Evolutionary conservation across 2,329 filamentous ascomycete species (phyloP).

Genomic region (Ophiostoma ips): DNA sequence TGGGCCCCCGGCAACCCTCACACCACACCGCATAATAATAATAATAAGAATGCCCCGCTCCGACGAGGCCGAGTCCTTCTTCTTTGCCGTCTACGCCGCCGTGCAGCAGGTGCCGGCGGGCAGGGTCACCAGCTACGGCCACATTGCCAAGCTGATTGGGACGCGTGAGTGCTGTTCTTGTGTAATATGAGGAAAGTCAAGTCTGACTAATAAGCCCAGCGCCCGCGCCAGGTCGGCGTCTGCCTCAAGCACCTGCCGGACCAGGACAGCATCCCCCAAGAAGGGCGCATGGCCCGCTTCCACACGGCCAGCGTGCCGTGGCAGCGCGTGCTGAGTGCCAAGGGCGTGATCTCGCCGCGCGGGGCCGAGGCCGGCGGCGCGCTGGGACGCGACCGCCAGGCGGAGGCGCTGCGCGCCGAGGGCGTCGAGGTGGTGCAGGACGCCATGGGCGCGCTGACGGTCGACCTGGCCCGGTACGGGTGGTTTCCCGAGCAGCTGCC

Average conservation of each 20-base stretch:
- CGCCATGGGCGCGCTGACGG: conserved; percentile 36
- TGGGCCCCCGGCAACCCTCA: too few species aligned
- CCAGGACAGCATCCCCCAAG: conserved; percentile 22
- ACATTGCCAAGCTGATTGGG: conserved; percentile 59
- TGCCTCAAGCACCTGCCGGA: conserved; percentile 68
- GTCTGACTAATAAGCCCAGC: conserved; percentile 37
- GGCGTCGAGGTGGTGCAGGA: conserved; percentile 36
- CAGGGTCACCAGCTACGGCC: conserved; percentile 76
- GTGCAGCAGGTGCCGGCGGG: conserved; percentile 75
- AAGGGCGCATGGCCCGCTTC: conserved; percentile 38
- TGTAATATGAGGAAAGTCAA: conserved; percentile 17
- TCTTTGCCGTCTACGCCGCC: conserved; percentile 63
- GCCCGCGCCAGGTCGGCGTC: conserved; percentile 73
- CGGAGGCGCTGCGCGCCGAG: conserved; percentile 34
- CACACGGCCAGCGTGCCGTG: conserved; percentile 75
- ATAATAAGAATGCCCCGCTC: conserved; percentile 64
- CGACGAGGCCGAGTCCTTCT: conserved; percentile 64
- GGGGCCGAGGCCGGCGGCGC: conserved; percentile 4
- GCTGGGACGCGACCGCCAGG: conserved; percentile 28
- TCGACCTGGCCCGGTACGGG: conserved; percentile 37
- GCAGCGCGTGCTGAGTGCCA: conserved; percentile 85
- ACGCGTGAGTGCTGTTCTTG: conserved; percentile 36
- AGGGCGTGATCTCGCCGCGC: conserved; percentile 71
- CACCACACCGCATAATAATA: too few species aligned
- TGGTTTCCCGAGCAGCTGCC: conserved; percentile 42